Evolutionary conservation across 768 basidiomycete genomes (phyloP), one percentile per base, ranked within the genome.

Genomic region (Suillus occidentalis): DNA sequence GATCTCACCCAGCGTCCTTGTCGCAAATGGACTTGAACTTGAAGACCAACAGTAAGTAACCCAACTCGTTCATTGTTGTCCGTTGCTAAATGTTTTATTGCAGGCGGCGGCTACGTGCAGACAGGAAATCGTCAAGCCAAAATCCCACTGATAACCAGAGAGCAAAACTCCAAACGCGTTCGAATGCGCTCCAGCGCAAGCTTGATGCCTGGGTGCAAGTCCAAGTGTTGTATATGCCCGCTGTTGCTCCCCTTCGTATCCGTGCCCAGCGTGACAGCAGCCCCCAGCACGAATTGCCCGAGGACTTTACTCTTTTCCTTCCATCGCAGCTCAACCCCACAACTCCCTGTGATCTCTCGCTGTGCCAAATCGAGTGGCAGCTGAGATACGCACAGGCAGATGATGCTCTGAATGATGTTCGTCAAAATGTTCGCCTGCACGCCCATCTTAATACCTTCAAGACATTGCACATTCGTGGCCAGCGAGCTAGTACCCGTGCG

Each of bases 21-120:
- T 59, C 9, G 36, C 14, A 22, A 59, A 31, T 31, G 57, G 57
- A 1, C 25, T 59, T 6, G 57, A 59, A 3, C 36, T 59, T 0
- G 57, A 59, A n/a, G 57, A 59, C 13, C 57, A 59, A 16, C 57
- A 59, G 57, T 59, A 59, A 0, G 57, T 37, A 28, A 28, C 22
- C 39, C 28, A 28, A 45, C 43, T 45, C 20, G 4, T 10, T n/a
- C 1, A 1, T 37, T 28, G 7, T 31, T 3, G 0, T 37, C 1
- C 6, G 25, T 56, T 9, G 12, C 36, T 56, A 28, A 31, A 37
- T 6, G 1, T 8, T 37, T 4, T 28, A 31, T 37, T 37, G 4
- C 53, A 56, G 53, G 53, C 22, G 25, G 20, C 16, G 16, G 0
- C 12, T 56, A 56, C 3, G 28, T 31, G 16, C 53, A 1, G 53